phyloP scores from a whole-genome alignment of 225 moss, liverwort and hornwort species.

The Marchantia polymorpha region DNA sequence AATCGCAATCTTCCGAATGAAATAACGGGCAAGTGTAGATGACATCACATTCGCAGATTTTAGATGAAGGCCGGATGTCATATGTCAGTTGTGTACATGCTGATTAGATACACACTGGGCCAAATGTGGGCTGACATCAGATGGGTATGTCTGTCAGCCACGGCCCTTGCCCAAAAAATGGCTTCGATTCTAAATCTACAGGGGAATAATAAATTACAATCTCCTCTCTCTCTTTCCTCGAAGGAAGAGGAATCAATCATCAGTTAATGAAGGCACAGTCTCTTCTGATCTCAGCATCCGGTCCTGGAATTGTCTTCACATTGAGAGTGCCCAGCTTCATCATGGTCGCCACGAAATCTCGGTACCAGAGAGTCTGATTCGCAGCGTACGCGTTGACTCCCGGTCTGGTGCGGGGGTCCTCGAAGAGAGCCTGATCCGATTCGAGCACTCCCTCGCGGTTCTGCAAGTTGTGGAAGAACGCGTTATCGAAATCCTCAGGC shows the following conservation, averaged over 20 bases:
- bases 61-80: no score
- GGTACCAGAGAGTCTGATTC: constrained; percentile 12
- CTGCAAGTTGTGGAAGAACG: constrained; percentile 13
- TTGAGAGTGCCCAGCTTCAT: constrained; percentile 21
- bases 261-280: constrained; percentile 16
- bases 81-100: no score
- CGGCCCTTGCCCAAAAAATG: not conserved
- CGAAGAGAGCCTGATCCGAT: constrained; percentile 18
- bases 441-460: constrained; percentile 16
- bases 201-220: not conserved
- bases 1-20: no score
- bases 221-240: not conserved
- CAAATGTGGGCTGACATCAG: not conserved
- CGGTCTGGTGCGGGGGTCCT: not conserved
- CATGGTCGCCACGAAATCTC: constrained; percentile 22
- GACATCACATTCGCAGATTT: no score
- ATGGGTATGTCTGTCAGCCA: not conserved
- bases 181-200: not conserved
- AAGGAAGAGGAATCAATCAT: constrained; percentile 1
- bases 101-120: not conserved
- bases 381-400: constrained; percentile 11
- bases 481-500: constrained; percentile 19
- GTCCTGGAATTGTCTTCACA: constrained; percentile 15
- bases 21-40: no score
- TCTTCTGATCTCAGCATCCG: constrained; percentile 21